Conservation (phyloP, 331 rosid genomes). For the Pyrus hybrid region DNA sequence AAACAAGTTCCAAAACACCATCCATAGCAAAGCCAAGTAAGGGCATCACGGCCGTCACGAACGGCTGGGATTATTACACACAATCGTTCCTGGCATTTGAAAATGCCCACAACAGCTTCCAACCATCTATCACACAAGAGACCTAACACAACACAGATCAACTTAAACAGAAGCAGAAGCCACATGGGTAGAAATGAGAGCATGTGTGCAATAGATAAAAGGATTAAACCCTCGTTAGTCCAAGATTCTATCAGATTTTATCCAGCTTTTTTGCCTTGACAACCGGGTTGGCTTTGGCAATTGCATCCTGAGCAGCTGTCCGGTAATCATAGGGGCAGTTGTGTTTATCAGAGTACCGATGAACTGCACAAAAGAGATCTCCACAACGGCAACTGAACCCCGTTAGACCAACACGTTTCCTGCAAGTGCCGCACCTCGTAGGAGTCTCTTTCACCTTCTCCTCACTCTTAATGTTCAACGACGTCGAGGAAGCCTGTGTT, state of each 20-base stretch:
- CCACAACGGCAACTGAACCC: slow-evolving; percentile 43
- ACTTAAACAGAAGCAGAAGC: slow-evolving; percentile 7
- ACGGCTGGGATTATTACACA: slow-evolving; percentile 3
- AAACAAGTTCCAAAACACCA: background rate
- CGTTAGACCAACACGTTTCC: slow-evolving; percentile 35
- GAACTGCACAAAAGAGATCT: slow-evolving; percentile 27
- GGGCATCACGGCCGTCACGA: background rate
- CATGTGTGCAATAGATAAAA: background rate
- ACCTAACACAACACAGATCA: background rate
- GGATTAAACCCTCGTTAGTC: background rate
- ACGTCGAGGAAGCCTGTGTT: slow-evolving; percentile 4
- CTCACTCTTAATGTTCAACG: slow-evolving; percentile 5
- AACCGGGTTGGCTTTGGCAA: slow-evolving; percentile 40
- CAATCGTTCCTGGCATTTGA: slow-evolving; percentile 3
- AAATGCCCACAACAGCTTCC: slow-evolving; percentile 9
- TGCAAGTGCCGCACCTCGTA: slow-evolving; percentile 31
- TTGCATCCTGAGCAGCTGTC: slow-evolving; percentile 25
- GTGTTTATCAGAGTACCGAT: slow-evolving; percentile 38
- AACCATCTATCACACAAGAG: background rate
- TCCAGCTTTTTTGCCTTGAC: slow-evolving; percentile 38
- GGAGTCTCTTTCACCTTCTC: slow-evolving; percentile 32
- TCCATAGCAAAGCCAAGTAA: background rate
- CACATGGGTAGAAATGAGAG: background rate
- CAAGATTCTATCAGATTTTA: slow-evolving; percentile 13
- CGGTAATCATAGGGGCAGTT: slow-evolving; percentile 25